phyloP scores from a whole-genome alignment of 208 protist genomes.

The Entamoeba moshkovskii region DNA sequence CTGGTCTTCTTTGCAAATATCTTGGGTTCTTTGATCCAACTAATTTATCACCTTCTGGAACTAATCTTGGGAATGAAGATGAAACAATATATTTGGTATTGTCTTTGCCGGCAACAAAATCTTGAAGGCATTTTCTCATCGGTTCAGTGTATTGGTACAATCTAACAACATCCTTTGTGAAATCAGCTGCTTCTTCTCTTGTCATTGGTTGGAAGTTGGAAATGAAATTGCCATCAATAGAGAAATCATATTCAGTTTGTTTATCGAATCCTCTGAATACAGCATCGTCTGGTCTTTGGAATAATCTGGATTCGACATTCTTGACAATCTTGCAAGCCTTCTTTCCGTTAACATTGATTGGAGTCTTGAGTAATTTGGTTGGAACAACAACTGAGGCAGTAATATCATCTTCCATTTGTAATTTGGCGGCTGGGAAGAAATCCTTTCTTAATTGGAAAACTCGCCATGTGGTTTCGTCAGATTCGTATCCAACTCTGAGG shows the following conservation, averaged over 20 bases:
- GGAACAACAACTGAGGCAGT: slow-evolving; percentile 31
- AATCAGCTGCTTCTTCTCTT: neutral
- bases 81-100: neutral
- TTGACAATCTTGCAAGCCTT: slow-evolving; percentile 26
- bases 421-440: slow-evolving; percentile 34
- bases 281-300: slow-evolving; percentile 44
- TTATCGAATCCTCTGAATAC: slow-evolving; percentile 32
- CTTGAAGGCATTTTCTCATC: slow-evolving; percentile 19
- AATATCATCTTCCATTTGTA: slow-evolving; percentile 44
- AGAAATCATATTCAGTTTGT: slow-evolving; percentile 19
- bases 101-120: neutral
- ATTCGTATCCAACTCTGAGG: slow-evolving; percentile 32
- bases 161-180: slow-evolving; percentile 16
- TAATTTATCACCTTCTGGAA: slow-evolving; percentile 7
- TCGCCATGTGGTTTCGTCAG: slow-evolving; percentile 12
- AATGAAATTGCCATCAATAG: slow-evolving; percentile 19
- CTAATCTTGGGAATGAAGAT: slow-evolving; percentile 17
- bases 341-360: neutral
- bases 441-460: slow-evolving; percentile 35
- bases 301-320: slow-evolving; percentile 40
- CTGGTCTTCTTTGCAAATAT: slow-evolving; percentile 26
- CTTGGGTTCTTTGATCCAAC: slow-evolving; percentile 24
- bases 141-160: slow-evolving; percentile 35
- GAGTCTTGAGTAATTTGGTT: neutral
- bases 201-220: slow-evolving; percentile 38